Conservation (phyloP, 345 rosid genomes). For the Acer negundo region DNA sequence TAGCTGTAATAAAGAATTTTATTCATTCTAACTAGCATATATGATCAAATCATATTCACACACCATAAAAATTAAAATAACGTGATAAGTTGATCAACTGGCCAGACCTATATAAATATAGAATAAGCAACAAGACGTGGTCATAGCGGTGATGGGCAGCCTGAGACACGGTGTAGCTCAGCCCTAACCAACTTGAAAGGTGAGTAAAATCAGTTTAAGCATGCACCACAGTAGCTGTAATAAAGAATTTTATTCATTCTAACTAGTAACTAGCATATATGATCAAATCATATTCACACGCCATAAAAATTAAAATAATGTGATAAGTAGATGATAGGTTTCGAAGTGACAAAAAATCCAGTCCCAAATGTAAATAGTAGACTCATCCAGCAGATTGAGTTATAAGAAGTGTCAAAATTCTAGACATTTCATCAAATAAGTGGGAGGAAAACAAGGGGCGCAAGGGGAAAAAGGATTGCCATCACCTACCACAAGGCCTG, state of each 20-base stretch:
- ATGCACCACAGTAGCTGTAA: neutral
- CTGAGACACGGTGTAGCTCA: neutral
- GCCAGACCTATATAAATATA: neutral
- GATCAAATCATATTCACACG: neutral
- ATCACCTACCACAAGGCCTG: slow-evolving; percentile 95
- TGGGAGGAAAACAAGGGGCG: neutral
- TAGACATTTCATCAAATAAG: slow-evolving; percentile 4
- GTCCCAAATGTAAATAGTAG: neutral
- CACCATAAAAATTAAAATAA: slow-evolving; percentile 3
- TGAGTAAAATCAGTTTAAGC: neutral
- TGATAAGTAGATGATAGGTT: neutral
- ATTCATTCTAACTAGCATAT: neutral
- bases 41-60: neutral
- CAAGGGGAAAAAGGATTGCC: neutral
- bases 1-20: neutral
- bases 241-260: neutral
- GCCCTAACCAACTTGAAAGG: neutral
- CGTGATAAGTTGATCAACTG: neutral
- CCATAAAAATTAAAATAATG: slow-evolving; percentile 3
- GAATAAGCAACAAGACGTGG: neutral
- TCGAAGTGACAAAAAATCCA: neutral
- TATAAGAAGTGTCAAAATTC: slow-evolving; percentile 10
- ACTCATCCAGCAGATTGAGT: slow-evolving; percentile 9
- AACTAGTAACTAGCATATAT: neutral
- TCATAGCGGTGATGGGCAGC: neutral